phyloP scores from a whole-genome alignment of 169 alveolate species.

The Babesia ovata region DNA sequence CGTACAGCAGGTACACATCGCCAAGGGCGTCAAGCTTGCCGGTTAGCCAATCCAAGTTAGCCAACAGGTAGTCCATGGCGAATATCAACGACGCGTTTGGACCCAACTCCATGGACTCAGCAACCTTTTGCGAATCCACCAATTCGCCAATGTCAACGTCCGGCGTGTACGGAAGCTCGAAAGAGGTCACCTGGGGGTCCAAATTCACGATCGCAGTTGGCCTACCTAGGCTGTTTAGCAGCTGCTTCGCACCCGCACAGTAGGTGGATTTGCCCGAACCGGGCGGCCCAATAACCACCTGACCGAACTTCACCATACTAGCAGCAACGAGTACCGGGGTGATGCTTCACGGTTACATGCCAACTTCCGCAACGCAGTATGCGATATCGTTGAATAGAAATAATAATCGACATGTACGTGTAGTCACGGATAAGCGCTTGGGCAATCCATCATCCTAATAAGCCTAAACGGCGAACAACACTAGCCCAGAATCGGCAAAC shows the following conservation, averaged over 20 bases:
- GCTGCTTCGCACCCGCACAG: slow-evolving; percentile 88
- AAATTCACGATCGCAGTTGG: slow-evolving; percentile 82
- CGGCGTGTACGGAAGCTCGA: slow-evolving; percentile 86
- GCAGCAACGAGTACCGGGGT: too few species aligned
- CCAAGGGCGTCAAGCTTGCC: slow-evolving; percentile 65
- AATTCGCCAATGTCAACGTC: slow-evolving; percentile 89
- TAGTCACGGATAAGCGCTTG: too few species aligned
- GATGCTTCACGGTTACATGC: too few species aligned
- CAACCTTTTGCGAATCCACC: slow-evolving; percentile 84
- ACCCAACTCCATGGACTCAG: slow-evolving; percentile 87
- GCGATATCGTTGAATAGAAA: too few species aligned
- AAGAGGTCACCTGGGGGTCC: slow-evolving; percentile 88
- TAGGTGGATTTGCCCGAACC: slow-evolving; percentile 94
- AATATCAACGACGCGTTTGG: slow-evolving; percentile 94
- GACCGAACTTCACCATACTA: slow-evolving; percentile 82
- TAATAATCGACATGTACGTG: too few species aligned
- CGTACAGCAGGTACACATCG: slow-evolving; percentile 89
- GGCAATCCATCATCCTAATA: too few species aligned
- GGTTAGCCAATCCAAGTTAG: slow-evolving; percentile 90
- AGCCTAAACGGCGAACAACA: too few species aligned
- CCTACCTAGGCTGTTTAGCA: slow-evolving; percentile 80
- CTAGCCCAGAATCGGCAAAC: background rate
- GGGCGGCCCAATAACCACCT: slow-evolving; percentile 92
- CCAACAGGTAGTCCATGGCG: slow-evolving; percentile 91
- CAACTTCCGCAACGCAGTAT: too few species aligned